phyloP scores from a whole-genome alignment of 495 filamentous ascomycete species.

The Aspergillus leporis region DNA sequence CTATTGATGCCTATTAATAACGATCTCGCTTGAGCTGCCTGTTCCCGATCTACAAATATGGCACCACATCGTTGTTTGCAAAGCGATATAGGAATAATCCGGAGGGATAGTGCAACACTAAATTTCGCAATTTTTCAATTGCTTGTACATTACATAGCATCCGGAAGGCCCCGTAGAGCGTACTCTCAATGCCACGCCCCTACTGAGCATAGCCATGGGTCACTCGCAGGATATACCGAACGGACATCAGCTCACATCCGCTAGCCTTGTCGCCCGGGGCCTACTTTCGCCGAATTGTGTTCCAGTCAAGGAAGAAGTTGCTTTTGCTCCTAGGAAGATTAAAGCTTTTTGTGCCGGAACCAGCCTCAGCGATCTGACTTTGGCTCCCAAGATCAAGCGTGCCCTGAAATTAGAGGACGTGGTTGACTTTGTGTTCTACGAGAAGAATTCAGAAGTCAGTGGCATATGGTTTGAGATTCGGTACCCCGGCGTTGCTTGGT shows the following conservation, averaged over 20 bases:
- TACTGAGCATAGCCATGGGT: not conserved
- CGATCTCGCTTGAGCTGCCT: not conserved
- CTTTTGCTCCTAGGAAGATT: not conserved
- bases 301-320: not conserved
- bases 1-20: not conserved
- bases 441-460: not conserved
- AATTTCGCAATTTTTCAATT: not conserved
- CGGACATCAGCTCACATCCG: not conserved
- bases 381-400: not conserved
- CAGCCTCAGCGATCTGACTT: not conserved
- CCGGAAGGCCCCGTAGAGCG: not conserved
- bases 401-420: not conserved
- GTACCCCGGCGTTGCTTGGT: constrained; percentile 4
- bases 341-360: not conserved
- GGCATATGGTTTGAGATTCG: not conserved
- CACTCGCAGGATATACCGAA: not conserved
- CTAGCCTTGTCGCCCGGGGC: not conserved
- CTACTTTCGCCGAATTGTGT: not conserved
- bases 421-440: constrained; percentile 1
- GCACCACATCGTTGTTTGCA: not conserved
- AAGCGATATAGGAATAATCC: not conserved
- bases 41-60: not conserved
- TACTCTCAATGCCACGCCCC: not conserved
- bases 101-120: not conserved
- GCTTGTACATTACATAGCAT: not conserved